Base-by-base conservation (phyloP, 2,329 filamentous ascomycete genomes). In the Claviceps sp. region DNA sequence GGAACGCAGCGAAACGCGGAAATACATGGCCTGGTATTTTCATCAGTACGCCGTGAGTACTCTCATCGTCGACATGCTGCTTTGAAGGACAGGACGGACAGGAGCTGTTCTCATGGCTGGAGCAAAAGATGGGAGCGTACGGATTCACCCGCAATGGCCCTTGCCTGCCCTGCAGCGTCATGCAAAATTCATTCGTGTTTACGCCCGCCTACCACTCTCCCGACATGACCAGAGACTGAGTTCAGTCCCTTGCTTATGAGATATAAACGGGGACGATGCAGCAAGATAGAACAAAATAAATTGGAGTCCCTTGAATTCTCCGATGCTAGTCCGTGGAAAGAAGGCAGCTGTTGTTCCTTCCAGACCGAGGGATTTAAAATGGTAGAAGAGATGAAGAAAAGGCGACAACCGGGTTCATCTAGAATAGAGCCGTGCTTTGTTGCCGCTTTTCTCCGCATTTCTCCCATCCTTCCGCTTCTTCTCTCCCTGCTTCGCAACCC, bases 391-490 rank as follows among this genome's bases (percentile, higher is more conserved):
- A 34, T 34, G 42, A 42, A 49, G 46, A 30, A 48, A 38, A 50
- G 50, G 43, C 48, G 49, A 30, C 43, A 47, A 54, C 47, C 49
- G 51, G 53, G 24, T 34, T 34, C 30, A 34, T 34, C 30, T 34
- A 34, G 3, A 34, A 34, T 34, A 34, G 30, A 34, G 30, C 44
- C 44, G 14, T 46, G 44, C 24, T 44, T 14, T 44, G 18, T 34
- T 34, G 18, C 24, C 24, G 42, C 24, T 24, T 44, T 44, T 20
- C 14, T 44, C 24, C 4, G 22, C 6, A 26, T n/a, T 44, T 8
- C 16, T 8, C 41, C 22, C 13, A 34, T 34, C 34, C 14, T 44
- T 24, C n/a, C 18, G n/a, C 40, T 42, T 42, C 16, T 42, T 42
- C 5, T 18, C 18, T 18, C 18, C 18, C 18, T 42, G 8, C 18